Base-by-base conservation (phyloP, 2,329 filamentous ascomycete species). In the Beauveria sp. region DNA sequence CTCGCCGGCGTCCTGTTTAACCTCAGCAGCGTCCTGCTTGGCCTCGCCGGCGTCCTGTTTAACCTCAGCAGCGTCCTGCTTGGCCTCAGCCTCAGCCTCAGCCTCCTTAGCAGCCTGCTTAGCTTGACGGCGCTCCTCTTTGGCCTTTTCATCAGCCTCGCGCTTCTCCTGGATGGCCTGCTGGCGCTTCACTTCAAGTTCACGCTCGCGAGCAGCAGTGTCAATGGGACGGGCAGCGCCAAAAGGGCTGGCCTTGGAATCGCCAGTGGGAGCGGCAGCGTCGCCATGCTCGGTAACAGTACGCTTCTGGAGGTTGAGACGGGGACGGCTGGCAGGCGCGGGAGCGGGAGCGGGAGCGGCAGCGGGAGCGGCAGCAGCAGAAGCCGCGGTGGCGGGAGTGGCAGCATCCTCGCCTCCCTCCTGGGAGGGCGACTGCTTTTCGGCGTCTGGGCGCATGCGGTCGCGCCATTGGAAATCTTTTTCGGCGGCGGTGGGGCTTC, bases 221-320 rank as follows among this genome's bases (percentile, higher is more conserved):
- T 99, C 93, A 69, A 98, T 96, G 61, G 95, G 95, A 65, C 89
- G 88, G 62, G 95, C 95, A 64, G 90, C 93, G 69, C 95, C 95
- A 73, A 99, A 99, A 46, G 92, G 92, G 75, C 89, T 98, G 28
- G 92, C 84, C 80, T 97, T 98, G 48, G 90, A 80, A 69, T 95
- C 89, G n/a, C 75, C 69, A 10, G 86, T 79, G 26, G 86, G 73
- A 3, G 83, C 77, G 40, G 77, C 66, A 10, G 76, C 70, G 64
- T 84, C 83, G 4, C 79, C 71, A 3, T 79, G 82, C 69, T 96
- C 93, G 0, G 93, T 88, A 14, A 97, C 90, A 4, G 93, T 97
- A 67, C 95, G 87, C 83, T 98, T 98, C 66, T 87, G 79, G 28
- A 99, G 84, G 74, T 98, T 95, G 70, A 99, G 78, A 71, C 84